Conservation (phyloP, 192 early-diverging fungal species). For the Coemansia interrupta region DNA sequence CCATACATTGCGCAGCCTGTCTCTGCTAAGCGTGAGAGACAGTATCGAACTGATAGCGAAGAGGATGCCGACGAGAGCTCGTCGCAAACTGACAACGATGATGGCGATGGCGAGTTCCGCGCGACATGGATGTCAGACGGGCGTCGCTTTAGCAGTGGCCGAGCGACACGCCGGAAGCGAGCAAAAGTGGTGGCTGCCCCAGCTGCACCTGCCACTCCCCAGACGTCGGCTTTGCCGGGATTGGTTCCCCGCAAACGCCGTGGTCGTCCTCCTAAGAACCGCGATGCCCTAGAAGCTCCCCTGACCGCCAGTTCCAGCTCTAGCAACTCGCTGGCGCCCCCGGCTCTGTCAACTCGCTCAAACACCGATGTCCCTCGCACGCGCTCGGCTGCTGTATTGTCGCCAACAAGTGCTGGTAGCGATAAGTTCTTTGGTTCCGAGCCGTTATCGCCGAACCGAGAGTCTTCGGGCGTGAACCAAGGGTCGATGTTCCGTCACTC, state of each 20-base stretch:
- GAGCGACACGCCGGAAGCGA: neutral
- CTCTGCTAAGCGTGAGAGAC: neutral
- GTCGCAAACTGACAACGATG: neutral
- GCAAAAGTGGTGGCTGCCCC: neutral
- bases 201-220: neutral
- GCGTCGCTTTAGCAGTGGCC: neutral
- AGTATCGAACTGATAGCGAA: slow-evolving; percentile 11
- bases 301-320: too few relatives aligned
- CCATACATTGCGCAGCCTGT: neutral
- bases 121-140: neutral
- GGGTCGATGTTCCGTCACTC: slow-evolving; percentile 16
- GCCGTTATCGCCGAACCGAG: neutral
- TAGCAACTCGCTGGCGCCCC: neutral
- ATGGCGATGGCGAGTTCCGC: slow-evolving; percentile 3
- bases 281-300: neutral
- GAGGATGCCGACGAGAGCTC: slow-evolving; percentile 4
- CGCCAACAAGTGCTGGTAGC: neutral
- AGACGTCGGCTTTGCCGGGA: too few relatives aligned
- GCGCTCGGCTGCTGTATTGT: neutral
- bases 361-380: neutral
- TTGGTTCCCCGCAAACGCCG: neutral
- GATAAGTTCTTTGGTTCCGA: neutral
- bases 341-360: slow-evolving; percentile 1
- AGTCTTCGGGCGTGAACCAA: neutral
- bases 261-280: slow-evolving; percentile 13